phyloP scores from a whole-genome alignment of 2,329 filamentous ascomycete genomes.

The Sphaerulina vaccinii region DNA sequence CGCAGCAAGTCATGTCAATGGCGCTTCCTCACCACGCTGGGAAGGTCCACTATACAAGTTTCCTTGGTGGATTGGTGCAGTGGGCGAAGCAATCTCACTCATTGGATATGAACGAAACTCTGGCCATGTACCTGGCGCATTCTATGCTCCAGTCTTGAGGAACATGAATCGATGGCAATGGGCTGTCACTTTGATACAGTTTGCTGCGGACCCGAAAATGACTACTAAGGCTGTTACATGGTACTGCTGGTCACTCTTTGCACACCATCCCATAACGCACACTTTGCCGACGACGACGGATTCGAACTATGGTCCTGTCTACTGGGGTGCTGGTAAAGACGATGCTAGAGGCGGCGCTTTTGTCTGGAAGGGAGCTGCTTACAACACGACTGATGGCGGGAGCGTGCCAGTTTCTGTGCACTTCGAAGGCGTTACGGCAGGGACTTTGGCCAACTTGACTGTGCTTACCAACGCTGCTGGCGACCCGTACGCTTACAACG shows the following conservation, averaged over 20 bases:
- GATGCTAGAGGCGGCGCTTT: slow-evolving; percentile 33
- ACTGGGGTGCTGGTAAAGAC: slow-evolving; percentile 47
- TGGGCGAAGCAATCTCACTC: slow-evolving; percentile 65
- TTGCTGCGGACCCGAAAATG: slow-evolving; percentile 39
- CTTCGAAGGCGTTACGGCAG: slow-evolving; percentile 39
- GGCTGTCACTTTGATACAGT: slow-evolving; percentile 42
- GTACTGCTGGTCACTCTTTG: slow-evolving; percentile 43
- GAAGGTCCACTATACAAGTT: slow-evolving; percentile 41
- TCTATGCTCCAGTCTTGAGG: slow-evolving; percentile 36
- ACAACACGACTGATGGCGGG: slow-evolving; percentile 45
- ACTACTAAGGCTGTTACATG: slow-evolving; percentile 36
- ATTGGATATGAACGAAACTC: slow-evolving; percentile 65
- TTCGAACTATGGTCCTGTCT: slow-evolving; percentile 39
- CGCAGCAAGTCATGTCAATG: slow-evolving; percentile 47
- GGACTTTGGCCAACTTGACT: slow-evolving; percentile 42
- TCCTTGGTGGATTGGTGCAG: slow-evolving; percentile 53
- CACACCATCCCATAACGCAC: slow-evolving; percentile 46
- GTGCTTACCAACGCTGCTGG: slow-evolving; percentile 42
- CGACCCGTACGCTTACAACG: slow-evolving; percentile 29
- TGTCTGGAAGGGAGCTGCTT: slow-evolving; percentile 51
- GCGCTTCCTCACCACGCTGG: slow-evolving; percentile 42
- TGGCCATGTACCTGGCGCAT: slow-evolving; percentile 56
- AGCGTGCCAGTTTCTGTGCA: slow-evolving; percentile 37
- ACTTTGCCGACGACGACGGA: slow-evolving; percentile 43
- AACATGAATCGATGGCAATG: slow-evolving; percentile 36